These are phyloP conservation scores for Zoysia pacifica DNA, from an alignment of 176 grass and related monocot species.

Conservation along the genomic window DNA sequence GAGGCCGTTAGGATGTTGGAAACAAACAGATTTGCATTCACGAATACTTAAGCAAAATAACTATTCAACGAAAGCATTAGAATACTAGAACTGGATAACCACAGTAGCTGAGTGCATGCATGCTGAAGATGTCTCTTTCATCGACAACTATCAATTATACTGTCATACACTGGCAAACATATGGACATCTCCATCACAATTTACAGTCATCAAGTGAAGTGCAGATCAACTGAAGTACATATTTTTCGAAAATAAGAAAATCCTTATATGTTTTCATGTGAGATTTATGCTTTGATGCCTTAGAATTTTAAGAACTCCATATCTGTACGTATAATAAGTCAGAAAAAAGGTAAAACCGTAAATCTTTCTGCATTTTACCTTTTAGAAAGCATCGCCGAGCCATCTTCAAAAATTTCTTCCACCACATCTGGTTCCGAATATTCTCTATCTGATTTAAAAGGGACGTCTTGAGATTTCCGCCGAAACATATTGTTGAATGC, in stretches of 20 bases:
- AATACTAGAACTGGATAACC: neutral
- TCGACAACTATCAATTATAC: neutral
- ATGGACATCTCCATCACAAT: conserved; percentile 23
- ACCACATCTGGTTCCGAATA: conserved; percentile 76
- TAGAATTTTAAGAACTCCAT: neutral
- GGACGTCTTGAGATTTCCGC: conserved; percentile 49
- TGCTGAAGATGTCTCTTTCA: conserved; percentile 3
- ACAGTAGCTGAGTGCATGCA: neutral
- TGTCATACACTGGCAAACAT: conserved; percentile 21
- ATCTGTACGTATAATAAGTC: neutral
- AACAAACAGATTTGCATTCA: neutral
- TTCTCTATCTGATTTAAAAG: conserved; percentile 51
- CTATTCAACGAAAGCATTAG: neutral
- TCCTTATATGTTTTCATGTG: neutral
- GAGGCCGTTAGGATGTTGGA: neutral
- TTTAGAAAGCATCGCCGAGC: conserved; percentile 67
- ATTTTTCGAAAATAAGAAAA: neutral
- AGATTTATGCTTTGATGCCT: neutral
- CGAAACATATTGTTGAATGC: conserved; percentile 78
- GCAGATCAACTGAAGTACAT: neutral
- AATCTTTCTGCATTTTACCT: conserved; percentile 45
- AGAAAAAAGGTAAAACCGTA: neutral
- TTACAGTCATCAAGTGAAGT: conserved; percentile 18
- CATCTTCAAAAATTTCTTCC: conserved; percentile 98
- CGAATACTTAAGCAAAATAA: conserved; percentile 2